A percentile compares a stretch with the other conserved stretches of the same genome.
These are phyloP conservation scores for Suhomyces atakaporum DNA, from an alignment of 1,139 yeast species.

Conservation along the genomic window DNA sequence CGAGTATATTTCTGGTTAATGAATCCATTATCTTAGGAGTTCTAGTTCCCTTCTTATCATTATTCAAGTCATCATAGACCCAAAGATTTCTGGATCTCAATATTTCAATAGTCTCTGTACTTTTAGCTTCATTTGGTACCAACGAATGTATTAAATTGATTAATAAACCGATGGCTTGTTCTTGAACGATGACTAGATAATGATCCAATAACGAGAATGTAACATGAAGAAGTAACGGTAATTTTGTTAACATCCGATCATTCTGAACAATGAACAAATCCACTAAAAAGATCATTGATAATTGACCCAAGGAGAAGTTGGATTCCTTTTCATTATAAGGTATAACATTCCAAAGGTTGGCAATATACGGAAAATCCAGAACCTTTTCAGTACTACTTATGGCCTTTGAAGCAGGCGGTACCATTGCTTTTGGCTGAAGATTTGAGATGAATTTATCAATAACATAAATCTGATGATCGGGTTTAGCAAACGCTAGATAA, in stretches of 20 bases:
- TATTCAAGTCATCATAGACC: conserved; percentile 84
- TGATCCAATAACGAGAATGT: conserved; percentile 84
- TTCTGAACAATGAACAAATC: conserved; percentile 69
- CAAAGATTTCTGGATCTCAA: conserved; percentile 64
- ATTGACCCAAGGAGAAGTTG: conserved; percentile 83
- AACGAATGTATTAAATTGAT: conserved; percentile 71
- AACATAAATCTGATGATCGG: conserved; percentile 52
- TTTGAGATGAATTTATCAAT: conserved; percentile 68
- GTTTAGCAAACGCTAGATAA: conserved; percentile 62
- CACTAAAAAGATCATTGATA: conserved; percentile 80
- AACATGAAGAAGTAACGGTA: conserved; percentile 83
- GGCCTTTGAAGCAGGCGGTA: conserved; percentile 57
- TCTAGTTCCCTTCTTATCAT: conserved; percentile 77
- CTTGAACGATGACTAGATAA: conserved; percentile 78
- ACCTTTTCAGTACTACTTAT: conserved; percentile 2
- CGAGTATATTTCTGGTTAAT: conserved; percentile 66
- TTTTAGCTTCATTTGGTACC: conserved; percentile 55
- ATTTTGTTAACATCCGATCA: conserved; percentile 54
- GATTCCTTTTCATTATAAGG: conserved; percentile 68
- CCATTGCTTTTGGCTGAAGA: conserved; percentile 83
- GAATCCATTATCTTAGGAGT: conserved; percentile 87
- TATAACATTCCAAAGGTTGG: conserved; percentile 62
- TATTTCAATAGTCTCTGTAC: conserved; percentile 53
- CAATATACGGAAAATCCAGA: conserved; percentile 60
- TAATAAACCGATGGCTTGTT: conserved; percentile 76